phyloP scores from a whole-genome alignment of 495 filamentous ascomycete genomes.

The Xylaria intraflava region DNA sequence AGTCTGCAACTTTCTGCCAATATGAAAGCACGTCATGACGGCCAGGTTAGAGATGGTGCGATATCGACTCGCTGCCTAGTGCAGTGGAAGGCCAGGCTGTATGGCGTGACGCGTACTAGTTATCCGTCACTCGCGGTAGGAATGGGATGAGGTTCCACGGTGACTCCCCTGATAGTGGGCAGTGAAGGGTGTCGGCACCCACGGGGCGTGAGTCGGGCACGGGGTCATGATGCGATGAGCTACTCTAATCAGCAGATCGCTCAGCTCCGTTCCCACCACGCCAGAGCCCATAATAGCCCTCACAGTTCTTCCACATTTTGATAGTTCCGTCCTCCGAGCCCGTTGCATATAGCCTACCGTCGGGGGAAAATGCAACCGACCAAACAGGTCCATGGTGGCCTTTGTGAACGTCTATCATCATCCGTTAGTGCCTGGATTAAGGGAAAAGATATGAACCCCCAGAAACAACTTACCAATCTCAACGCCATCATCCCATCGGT shows the following conservation, averaged over 20 bases:
- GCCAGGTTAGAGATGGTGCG: not conserved
- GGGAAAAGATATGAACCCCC: not conserved
- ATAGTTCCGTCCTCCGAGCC: conserved; percentile 97
- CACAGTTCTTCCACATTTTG: conserved; percentile 70
- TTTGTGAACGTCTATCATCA: conserved; percentile 70
- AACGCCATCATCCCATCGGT: conserved; percentile 71
- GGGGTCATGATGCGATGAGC: conserved; percentile 2
- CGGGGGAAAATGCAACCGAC: conserved; percentile 88
- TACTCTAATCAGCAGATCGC: conserved; percentile 20
- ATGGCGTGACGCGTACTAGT: not conserved
- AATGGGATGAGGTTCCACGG: conserved; percentile 2
- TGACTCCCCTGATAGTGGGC: conserved; percentile 1
- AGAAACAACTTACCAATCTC: conserved; percentile 56
- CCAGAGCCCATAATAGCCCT: conserved; percentile 52
- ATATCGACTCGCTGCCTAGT: conserved; percentile 1
- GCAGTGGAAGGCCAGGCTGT: not conserved
- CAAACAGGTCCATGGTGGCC: conserved; percentile 97
- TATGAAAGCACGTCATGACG: not conserved
- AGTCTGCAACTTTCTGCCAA: not conserved
- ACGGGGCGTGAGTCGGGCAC: conserved; percentile 5
- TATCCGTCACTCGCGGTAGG: not conserved
- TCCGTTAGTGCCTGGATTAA: not conserved
- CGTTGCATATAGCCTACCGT: conserved; percentile 91
- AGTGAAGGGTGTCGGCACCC: not conserved
- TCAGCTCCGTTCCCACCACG: conserved; percentile 25